Conservation (phyloP, 2,329 filamentous ascomycete species). For the Mariannaea elegans region DNA sequence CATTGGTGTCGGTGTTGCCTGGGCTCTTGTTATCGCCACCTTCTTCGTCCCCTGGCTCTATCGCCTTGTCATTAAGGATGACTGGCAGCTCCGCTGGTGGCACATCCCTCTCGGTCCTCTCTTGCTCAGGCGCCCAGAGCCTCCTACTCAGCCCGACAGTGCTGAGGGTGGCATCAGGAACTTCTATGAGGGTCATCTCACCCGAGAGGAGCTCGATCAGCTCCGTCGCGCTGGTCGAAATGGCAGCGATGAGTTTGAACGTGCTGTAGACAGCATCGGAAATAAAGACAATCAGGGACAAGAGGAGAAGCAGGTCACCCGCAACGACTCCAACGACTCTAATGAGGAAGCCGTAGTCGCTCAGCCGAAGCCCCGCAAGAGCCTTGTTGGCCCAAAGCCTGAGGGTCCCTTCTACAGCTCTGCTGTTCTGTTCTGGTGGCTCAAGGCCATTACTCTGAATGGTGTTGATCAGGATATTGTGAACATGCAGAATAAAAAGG, state of each 20-base stretch:
- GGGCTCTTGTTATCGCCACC: constrained; percentile 55
- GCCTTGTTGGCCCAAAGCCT: constrained; percentile 33
- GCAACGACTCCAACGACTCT: constrained; percentile 3
- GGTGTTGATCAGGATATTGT: constrained; percentile 42
- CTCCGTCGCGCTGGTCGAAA: constrained; percentile 45
- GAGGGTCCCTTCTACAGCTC: constrained; percentile 23
- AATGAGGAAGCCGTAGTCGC: constrained; percentile 10
- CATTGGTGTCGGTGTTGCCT: constrained; percentile 61
- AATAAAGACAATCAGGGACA: constrained; percentile 10
- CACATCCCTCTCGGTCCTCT: constrained; percentile 63
- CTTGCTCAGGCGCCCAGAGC: constrained; percentile 54
- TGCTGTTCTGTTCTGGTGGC: constrained; percentile 34
- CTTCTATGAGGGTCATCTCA: constrained; percentile 66
- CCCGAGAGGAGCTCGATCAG: constrained; percentile 59
- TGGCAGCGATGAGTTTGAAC: constrained; percentile 34
- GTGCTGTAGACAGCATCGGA: constrained; percentile 27
- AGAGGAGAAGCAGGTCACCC: constrained; percentile 31
- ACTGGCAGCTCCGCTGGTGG: constrained; percentile 68
- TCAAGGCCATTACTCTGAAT: constrained; percentile 36
- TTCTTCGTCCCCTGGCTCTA: constrained; percentile 70
- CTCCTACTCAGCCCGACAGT: constrained; percentile 71
- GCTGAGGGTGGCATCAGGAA: constrained; percentile 63
- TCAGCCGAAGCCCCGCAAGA: constrained; percentile 25
- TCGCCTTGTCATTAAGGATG: constrained; percentile 65
- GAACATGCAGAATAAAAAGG: constrained; percentile 50